Evolutionary conservation across 169 alveolate species (phyloP).

Genomic region (Eimeria necatrix): DNA sequence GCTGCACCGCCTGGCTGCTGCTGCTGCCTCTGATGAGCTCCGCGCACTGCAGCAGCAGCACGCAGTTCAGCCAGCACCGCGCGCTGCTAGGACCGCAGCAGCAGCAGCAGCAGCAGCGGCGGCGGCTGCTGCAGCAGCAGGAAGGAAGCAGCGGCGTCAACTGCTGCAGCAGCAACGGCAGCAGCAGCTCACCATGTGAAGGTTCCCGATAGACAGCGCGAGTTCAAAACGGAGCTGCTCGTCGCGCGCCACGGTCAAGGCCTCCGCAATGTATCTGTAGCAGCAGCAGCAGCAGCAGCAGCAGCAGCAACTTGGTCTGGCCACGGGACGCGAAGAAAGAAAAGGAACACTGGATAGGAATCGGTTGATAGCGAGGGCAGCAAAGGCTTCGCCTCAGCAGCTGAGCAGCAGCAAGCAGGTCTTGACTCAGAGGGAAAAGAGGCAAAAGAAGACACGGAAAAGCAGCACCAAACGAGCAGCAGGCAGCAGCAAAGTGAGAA

Average conservation of each 20-base stretch:
- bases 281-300: constrained; percentile 33
- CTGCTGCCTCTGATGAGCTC: constrained; percentile 3
- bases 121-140: not conserved
- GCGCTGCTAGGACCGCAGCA: not conserved
- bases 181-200: not conserved
- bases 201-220: constrained; percentile 31
- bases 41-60: constrained; percentile 48
- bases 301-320: not conserved
- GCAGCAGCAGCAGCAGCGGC: not conserved
- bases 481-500: no score
- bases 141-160: not conserved
- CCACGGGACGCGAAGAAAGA: no score
- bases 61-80: not conserved
- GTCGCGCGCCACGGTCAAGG: constrained; percentile 15
- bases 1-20: not conserved
- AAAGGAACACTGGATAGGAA: no score
- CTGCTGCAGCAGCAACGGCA: not conserved
- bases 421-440: not conserved
- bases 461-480: not conserved
- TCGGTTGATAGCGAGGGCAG: not conserved
- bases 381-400: not conserved
- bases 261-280: constrained; percentile 28
- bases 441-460: not conserved
- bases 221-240: constrained; percentile 61
- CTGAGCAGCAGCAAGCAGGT: not conserved